Evolutionary conservation across 1,139 yeast genomes (phyloP), one percentile per base, ranked within the genome.

Genomic region (Geotrichum histeridarum): DNA sequence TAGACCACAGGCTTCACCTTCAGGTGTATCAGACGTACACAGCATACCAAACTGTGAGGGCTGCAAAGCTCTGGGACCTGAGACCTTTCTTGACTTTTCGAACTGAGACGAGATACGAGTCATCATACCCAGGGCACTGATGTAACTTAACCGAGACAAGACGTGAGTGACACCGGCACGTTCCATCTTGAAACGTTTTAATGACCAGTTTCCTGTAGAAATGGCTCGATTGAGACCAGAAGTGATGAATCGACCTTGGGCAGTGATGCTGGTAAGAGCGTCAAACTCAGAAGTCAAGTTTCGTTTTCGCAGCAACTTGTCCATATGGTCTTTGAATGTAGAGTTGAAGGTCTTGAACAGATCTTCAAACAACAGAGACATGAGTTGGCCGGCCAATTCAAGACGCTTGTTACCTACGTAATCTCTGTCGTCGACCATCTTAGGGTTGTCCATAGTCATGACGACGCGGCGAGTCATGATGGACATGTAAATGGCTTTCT

Each of bases 1-100:
- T 70, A 93, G 79, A 66, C 99, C 99, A 82, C 99, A 93, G 1
- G 99, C 99, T 71, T 94, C 99, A 77, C 99, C 99, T 79, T 93
- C 99, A 2, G 99, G 99, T 0, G 99, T 93, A 79, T 93, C 99
- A 0, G 98, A 88, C 7, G 99, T 90, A 78, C 99, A 93, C 59
- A 93, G 77, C 98, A 93, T 93, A 67, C 99, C 99, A 70, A 93
- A 93, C 72, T 93, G 99, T 1, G 99, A 94, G 11, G 99, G 99
- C 70, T 93, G 99, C 62, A 93, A 78, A 18, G 99, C 98, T 79
- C 99, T 86, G 44, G 99, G 99, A 52, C 99, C 99, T 2, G 96
- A 88, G 43, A 93, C 99, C 71, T 93, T 93, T 75, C 99, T 80
- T 1, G 98, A 90, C 70, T 93, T 93, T 71, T 93, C 99, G 67